A percentile compares a stretch with the other conserved stretches of the same genome.
Evolutionary conservation across 495 filamentous ascomycete species (phyloP).

Genomic region (Choiromyces venosus): DNA sequence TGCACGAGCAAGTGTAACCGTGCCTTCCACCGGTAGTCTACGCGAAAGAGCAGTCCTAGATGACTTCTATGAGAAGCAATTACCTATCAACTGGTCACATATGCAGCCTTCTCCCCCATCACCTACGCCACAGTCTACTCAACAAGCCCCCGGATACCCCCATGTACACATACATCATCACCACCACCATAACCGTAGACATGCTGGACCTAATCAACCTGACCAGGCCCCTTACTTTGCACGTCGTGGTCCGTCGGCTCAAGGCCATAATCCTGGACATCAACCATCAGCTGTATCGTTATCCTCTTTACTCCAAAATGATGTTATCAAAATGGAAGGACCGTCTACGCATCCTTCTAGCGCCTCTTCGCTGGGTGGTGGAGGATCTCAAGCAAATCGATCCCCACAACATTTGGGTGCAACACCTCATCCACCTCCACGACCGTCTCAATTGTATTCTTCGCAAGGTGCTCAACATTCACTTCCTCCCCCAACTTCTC

Average conservation of each 20-base stretch:
- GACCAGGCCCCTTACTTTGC: conserved; percentile 35
- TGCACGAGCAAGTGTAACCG: conserved; percentile 35
- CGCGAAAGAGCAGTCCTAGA: conserved; percentile 35
- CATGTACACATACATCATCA: conserved; percentile 42
- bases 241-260: conserved; percentile 29
- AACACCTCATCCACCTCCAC: conserved; percentile 17
- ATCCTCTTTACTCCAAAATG: conserved; percentile 31
- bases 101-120: conserved; percentile 35
- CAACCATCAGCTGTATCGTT: conserved; percentile 29
- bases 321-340: conserved; percentile 32
- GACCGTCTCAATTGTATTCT: conserved; percentile 29
- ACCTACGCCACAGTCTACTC: conserved; percentile 31
- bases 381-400: conserved; percentile 20
- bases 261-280: conserved; percentile 28
- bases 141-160: conserved; percentile 33
- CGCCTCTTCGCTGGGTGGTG: conserved; percentile 19
- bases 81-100: conserved; percentile 30
- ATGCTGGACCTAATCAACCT: conserved; percentile 34
- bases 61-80: conserved; percentile 35
- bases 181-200: conserved; percentile 34
- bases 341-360: conserved; percentile 30
- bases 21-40: conserved; percentile 30
- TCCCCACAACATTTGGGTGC: conserved; percentile 28
- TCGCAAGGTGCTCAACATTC: conserved; percentile 24
- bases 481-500: conserved; percentile 14